Conservation (phyloP, 768 basidiomycete species). For the Melanogaster broomeanus region DNA sequence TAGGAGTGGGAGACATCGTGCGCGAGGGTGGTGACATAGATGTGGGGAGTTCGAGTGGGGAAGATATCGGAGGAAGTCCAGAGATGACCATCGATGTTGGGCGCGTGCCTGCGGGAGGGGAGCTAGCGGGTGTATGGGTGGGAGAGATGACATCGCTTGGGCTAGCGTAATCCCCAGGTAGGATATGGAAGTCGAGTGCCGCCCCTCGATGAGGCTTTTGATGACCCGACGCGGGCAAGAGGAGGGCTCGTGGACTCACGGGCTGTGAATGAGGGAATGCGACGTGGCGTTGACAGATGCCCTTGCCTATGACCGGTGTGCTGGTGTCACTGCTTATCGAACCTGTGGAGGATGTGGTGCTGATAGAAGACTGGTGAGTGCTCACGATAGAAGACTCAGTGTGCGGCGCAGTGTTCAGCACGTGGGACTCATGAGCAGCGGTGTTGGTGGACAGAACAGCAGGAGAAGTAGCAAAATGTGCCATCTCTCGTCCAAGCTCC, state of each 20-base stretch:
- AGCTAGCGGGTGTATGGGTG: constrained; percentile 42
- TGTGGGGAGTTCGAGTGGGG: constrained; percentile 21
- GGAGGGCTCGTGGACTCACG: constrained; percentile 68
- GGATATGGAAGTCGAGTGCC: constrained; percentile 72
- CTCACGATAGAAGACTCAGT: constrained; percentile 47
- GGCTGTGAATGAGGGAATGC: constrained; percentile 41
- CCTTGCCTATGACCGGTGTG: constrained; percentile 11
- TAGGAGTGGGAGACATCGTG: constrained; percentile 23
- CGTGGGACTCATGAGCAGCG: constrained; percentile 43
- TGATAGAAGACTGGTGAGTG: constrained; percentile 27
- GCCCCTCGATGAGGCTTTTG: constrained; percentile 27
- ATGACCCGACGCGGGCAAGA: constrained; percentile 47
- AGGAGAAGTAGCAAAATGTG: constrained; percentile 62
- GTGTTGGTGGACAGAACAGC: constrained; percentile 46
- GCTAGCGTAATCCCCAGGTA: constrained; percentile 78
- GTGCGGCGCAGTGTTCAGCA: constrained; percentile 46
- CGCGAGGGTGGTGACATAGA: constrained; percentile 26
- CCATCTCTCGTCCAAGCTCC: constrained; percentile 79
- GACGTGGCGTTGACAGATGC: constrained; percentile 31
- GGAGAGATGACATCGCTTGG: constrained; percentile 49
- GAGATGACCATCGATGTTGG: constrained; percentile 47
- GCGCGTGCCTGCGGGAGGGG: constrained; percentile 43
- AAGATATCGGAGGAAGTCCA: constrained; percentile 39
- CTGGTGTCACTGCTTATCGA: constrained; percentile 12
- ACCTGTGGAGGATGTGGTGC: constrained; percentile 13